These are phyloP conservation scores for Aspergillus vadensis DNA, from an alignment of 2,329 filamentous ascomycete species.

Conservation along the genomic window DNA sequence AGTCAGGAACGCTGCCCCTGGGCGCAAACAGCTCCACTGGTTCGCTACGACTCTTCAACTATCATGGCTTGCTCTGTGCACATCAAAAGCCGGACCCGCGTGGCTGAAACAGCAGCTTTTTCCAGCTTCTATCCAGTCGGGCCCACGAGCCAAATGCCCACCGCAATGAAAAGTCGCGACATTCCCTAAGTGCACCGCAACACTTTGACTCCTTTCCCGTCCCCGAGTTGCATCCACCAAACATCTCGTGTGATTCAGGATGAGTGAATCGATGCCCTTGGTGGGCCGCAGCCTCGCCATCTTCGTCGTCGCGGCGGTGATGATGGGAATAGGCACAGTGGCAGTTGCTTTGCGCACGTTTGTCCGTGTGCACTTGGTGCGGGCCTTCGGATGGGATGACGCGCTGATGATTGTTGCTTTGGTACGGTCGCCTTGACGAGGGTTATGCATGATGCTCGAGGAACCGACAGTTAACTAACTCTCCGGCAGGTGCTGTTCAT, in stretches of 20 bases:
- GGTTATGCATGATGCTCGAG: not conserved
- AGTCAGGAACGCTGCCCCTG: no score
- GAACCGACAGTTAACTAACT: no score
- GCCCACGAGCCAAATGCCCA: no score
- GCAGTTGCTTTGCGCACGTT: constrained; percentile 25
- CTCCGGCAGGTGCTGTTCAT: constrained; percentile 6
- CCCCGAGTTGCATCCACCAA: not conserved
- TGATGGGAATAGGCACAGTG: constrained; percentile 21
- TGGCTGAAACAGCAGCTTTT: not conserved
- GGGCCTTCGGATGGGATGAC: constrained; percentile 30
- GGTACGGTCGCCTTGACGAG: constrained; percentile 11
- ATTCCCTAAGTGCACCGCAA: not conserved
- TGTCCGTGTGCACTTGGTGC: constrained; percentile 24
- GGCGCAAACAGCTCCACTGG: not conserved
- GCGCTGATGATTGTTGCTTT: constrained; percentile 25
- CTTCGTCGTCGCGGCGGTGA: constrained; percentile 22
- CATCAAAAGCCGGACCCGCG: not conserved
- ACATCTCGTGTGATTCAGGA: not conserved
- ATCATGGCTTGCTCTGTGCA: not conserved
- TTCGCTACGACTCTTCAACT: not conserved
- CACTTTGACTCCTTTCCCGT: not conserved
- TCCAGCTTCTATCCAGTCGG: not conserved
- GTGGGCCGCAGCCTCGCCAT: constrained; percentile 22
- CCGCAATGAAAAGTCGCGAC: not conserved
- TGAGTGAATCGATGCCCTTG: constrained; percentile 19